Evolutionary conservation across 108 stramenopile genomes (phyloP).

Genomic region (Cyclotella atomus): DNA sequence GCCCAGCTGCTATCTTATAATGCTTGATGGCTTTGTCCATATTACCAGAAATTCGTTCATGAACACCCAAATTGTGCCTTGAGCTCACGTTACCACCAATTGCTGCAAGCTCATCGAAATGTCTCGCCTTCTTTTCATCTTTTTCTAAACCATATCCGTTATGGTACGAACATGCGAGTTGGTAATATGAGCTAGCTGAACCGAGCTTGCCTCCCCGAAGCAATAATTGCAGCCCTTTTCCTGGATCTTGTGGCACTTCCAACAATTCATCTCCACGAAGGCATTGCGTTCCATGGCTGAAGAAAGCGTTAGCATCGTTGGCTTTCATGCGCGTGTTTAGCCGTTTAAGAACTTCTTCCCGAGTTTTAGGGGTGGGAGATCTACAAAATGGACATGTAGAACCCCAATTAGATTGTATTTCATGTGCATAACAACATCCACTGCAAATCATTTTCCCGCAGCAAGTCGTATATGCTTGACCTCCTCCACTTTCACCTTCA

Average conservation of each 20-base stretch:
- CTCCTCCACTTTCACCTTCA: not conserved
- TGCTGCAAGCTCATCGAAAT: constrained; percentile 26
- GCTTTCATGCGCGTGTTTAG: not conserved
- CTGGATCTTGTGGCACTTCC: not conserved
- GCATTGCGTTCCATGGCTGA: not conserved
- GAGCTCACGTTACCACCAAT: constrained; percentile 10
- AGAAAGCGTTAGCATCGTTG: not conserved
- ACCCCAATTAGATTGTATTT: not conserved
- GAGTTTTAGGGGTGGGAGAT: not conserved
- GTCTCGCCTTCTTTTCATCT: constrained; percentile 17
- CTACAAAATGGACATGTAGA: not conserved
- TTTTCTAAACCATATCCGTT: constrained; percentile 8
- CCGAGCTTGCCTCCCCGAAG: not conserved
- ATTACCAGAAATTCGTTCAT: not conserved
- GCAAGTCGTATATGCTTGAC: not conserved
- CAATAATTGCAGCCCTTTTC: not conserved
- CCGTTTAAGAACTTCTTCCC: not conserved
- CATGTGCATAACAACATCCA: too few relatives aligned
- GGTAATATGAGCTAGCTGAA: constrained; percentile 10
- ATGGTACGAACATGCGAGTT: constrained; percentile 6
- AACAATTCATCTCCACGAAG: not conserved
- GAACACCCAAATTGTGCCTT: constrained; percentile 20
- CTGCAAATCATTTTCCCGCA: not conserved
- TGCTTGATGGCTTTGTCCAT: constrained; percentile 6
- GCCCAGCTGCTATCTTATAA: constrained; percentile 18